Evolutionary conservation across 2,329 filamentous ascomycete genomes (phyloP), one percentile per base, ranked within the genome.

Genomic region (Furcasterigmium sp.): DNA sequence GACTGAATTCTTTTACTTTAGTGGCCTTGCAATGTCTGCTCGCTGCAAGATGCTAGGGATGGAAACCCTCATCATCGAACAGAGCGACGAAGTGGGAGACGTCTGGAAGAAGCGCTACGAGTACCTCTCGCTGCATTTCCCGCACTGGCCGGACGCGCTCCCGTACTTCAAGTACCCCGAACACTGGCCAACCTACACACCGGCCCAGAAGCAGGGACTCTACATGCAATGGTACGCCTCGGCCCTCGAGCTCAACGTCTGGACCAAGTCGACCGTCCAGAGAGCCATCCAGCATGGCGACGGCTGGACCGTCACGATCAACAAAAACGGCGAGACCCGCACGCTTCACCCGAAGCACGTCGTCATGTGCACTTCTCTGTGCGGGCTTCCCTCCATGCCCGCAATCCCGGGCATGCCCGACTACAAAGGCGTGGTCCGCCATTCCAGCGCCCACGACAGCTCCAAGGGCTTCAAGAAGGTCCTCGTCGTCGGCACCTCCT

Each of bases 161-260:
- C 38, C 38, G 17, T 40, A 30, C 26, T 40, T 40, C 38, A 28
- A 30, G 11, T 40, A 40, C 25, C 38, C 38, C 5, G 29, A 17
- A 15, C 38, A 40, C 3, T 40, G 38, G 38, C 38, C 38, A 5
- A 57, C 58, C n/a, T 35, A 35, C 32, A 35, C 32, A 15, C 32
- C 32, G 14, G 32, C 32, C 7, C 32, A 35, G 58, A 85, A 84
- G 50, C 64, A 83, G 0, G 81, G 70, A 3, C 75, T 80, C 42
- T 85, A 76, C 62, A 75, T 85, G 48, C 76, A 82, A 49, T 64
- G 69, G 3, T 85, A 85, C 48, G 81, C 75, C 8, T 71, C 70
- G 25, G 58, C 73, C 9, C 65, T 84, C 30, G 81, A 85, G 53
- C 67, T 85, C 37, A 82, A 84, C 50, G 69, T 83, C 23, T 84